Evolutionary conservation across 441 rosid genomes (phyloP), one percentile per base, ranked within the genome.

Genomic region (Croton setiger): DNA sequence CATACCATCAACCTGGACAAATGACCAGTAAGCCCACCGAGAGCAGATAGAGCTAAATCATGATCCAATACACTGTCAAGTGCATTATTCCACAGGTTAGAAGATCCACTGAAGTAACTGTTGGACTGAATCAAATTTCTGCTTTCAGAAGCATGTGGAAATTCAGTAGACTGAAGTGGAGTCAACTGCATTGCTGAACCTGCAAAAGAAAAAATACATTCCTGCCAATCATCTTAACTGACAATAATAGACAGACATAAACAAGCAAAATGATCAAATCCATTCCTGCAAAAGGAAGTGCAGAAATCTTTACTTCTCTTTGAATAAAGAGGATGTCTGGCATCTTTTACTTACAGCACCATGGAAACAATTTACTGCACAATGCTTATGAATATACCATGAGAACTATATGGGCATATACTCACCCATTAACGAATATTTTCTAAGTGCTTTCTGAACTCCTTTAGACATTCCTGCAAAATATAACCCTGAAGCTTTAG

Each of bases 1-100:
- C 88, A 56, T 78, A 92, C 99, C 98, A 86, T 90, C 81, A 95
- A 80, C 77, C 98, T 87, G 7, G 97, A 90, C 51, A 95, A 80
- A 81, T 92, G 97, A 82, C 70, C 72, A 65, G 86, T 70, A 63
- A 95, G 91, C 61, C 91, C 96, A 72, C 98, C 97, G 68, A 95
- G 88, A 44, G 98, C 97, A 83, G 72, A 58, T 77, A 86, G 76
- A 37, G 90, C 76, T 76, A 80, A 54, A 79, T 85, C 90, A 60
- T 72, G 80, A 73, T 82, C 86, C 72, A 59, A 63, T 71, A 82
- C 70, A 60, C 82, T 81, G 78, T 78, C 88, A 74, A 89, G 74
- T 57, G 84, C 88, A 71, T 54, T 43, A 63, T 73, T 80, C 88
- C 83, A 84, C 43, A 84, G 75, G 71, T 63, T 79, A 76, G 88